Conservation (phyloP, 345 rosid species). For the Schrenkiella parvula region DNA sequence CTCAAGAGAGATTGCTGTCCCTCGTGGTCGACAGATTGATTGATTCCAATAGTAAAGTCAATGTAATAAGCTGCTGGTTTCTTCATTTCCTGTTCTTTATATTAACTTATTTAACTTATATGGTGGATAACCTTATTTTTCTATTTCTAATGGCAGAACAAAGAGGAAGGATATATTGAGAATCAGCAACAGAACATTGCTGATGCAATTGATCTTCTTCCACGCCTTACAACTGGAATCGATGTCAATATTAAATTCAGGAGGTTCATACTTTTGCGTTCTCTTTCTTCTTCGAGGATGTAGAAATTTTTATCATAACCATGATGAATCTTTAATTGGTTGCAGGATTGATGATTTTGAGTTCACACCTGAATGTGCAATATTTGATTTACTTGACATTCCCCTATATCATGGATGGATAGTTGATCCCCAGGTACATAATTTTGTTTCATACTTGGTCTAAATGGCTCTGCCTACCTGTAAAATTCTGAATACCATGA, state of each 20-base stretch:
- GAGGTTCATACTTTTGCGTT: conserved; percentile 48
- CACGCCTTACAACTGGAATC: conserved; percentile 88
- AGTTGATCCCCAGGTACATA: conserved; percentile 88
- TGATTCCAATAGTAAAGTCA: conserved; percentile 93
- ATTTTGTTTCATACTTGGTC: neutral
- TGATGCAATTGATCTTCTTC: conserved; percentile 95
- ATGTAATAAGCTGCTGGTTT: conserved; percentile 43
- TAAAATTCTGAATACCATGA: neutral
- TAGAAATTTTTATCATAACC: neutral
- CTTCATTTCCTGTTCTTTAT: neutral
- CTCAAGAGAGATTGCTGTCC: conserved; percentile 88
- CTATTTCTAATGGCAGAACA: conserved; percentile 49
- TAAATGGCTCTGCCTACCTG: neutral
- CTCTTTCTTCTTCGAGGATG: neutral
- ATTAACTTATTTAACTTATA: neutral
- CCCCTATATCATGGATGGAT: conserved; percentile 99
- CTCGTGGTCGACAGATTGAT: conserved; percentile 85
- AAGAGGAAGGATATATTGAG: conserved; percentile 81
- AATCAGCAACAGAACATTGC: conserved; percentile 97
- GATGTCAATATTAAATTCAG: conserved; percentile 93
- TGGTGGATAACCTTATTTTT: neutral
- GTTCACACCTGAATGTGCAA: conserved; percentile 94
- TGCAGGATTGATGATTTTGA: conserved; percentile 98
- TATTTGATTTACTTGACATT: conserved; percentile 96
- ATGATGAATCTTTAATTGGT: conserved; percentile 5